These are phyloP conservation scores for Malassezia furfur DNA, from an alignment of 1,284 basidiomycete genomes.

Conservation along the genomic window DNA sequence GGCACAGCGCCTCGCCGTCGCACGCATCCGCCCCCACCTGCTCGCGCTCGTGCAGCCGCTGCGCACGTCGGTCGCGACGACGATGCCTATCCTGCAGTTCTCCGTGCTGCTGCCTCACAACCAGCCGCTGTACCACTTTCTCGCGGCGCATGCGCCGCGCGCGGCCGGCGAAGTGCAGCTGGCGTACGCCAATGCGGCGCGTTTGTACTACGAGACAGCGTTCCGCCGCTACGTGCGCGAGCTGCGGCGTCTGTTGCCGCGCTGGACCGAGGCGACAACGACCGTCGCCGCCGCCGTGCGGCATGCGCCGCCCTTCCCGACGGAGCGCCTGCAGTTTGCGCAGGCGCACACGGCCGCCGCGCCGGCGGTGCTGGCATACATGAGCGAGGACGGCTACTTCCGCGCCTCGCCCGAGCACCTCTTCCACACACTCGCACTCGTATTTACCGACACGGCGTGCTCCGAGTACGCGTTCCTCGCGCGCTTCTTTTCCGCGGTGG, in stretches of 20 bases:
- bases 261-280: conserved; percentile 25
- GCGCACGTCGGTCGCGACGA: conserved; percentile 71
- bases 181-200: conserved; percentile 70
- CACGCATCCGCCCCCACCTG: conserved; percentile 80
- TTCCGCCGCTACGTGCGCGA: conserved; percentile 78
- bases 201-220: conserved; percentile 90
- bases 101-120: conserved; percentile 67
- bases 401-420: conserved; percentile 35
- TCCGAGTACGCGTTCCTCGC: conserved; percentile 43
- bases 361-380: conserved; percentile 34
- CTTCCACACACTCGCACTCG: conserved; percentile 35
- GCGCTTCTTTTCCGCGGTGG: conserved; percentile 32
- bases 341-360: neutral
- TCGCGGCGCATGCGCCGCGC: conserved; percentile 68
- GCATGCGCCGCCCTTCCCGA: neutral
- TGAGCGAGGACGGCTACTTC: conserved; percentile 32
- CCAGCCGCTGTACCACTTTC: conserved; percentile 66
- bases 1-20: conserved; percentile 55
- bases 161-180: conserved; percentile 83
- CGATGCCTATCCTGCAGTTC: conserved; percentile 84
- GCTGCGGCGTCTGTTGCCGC: conserved; percentile 19
- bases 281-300: neutral
- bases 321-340: conserved; percentile 12
- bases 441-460: conserved; percentile 41
- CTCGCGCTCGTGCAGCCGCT: conserved; percentile 72